Percentiles rank a stretch among this genome's conserved stretches.
phyloP scores from a whole-genome alignment of 139 green algal species.

The Auxenochlorella pyrenoidosa region DNA sequence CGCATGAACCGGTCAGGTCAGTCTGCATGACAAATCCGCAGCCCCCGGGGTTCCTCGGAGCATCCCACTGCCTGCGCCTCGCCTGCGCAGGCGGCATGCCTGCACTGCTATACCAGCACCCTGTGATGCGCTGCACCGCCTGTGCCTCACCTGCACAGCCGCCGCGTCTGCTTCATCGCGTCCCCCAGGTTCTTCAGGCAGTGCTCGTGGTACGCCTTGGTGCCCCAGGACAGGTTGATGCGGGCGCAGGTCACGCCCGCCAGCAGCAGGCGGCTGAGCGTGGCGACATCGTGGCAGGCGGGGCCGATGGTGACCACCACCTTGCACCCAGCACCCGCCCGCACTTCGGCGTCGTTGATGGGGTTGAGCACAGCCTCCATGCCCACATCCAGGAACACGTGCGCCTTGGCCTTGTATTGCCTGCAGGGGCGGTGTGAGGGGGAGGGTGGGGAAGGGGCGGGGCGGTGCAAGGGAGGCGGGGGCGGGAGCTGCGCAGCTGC shows the following conservation, averaged over 20 bases:
- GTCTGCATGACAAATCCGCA: too few species aligned
- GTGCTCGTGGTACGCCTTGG: constrained; percentile 70
- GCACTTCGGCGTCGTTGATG: constrained; percentile 21
- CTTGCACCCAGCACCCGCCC: constrained; percentile 38
- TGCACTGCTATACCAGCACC: too few species aligned
- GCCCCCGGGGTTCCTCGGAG: too few species aligned
- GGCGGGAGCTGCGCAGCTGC: background rate
- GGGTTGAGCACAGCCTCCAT: constrained; percentile 44
- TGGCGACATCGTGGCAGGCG: constrained; percentile 61
- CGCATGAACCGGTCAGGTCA: too few species aligned
- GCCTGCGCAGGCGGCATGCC: too few species aligned
- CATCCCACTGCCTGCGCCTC: too few species aligned
- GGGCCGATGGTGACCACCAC: constrained; percentile 84
- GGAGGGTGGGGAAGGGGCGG: too few species aligned
- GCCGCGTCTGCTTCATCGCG: constrained; percentile 70
- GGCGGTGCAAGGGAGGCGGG: background rate
- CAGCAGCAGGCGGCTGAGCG: constrained; percentile 68
- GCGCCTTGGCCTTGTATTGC: constrained; percentile 35
- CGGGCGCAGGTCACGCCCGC: constrained; percentile 77
- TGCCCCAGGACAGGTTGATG: constrained; percentile 83
- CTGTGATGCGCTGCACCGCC: too few species aligned
- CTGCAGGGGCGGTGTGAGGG: background rate
- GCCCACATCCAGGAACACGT: constrained; percentile 53
- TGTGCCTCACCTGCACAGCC: constrained; percentile 51
- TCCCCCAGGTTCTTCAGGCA: constrained; percentile 75